phyloP scores from a whole-genome alignment of 306 rosid genomes.

The Fagus crenata region DNA sequence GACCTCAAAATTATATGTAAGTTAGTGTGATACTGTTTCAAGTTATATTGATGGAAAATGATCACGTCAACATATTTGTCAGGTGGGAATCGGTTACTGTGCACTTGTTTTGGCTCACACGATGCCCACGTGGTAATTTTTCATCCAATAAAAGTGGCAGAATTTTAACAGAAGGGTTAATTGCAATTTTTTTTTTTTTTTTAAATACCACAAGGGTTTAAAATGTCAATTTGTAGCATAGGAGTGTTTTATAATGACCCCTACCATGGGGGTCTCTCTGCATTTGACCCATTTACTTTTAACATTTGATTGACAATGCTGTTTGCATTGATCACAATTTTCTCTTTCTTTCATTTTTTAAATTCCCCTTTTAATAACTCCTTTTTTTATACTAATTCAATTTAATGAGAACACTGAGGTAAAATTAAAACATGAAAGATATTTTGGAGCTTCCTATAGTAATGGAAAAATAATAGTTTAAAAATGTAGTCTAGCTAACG shows the following conservation, averaged over 20 bases:
- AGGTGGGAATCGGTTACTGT: too few species aligned
- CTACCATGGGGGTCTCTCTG: too few species aligned
- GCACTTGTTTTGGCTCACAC: too few species aligned
- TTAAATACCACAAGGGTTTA: too few species aligned
- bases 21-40: slow-evolving; percentile 35
- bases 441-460: not conserved
- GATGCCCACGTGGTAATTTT: too few species aligned
- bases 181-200: too few species aligned
- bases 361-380: not conserved
- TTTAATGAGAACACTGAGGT: not conserved
- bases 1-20: slow-evolving; percentile 70
- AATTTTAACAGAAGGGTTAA: too few species aligned
- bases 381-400: not conserved
- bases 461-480: slow-evolving; percentile 17
- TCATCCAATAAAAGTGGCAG: too few species aligned
- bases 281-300: too few species aligned
- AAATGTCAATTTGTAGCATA: too few species aligned
- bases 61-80: too few species aligned
- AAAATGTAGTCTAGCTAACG: slow-evolving; percentile 3
- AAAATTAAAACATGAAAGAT: not conserved
- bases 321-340: not conserved
- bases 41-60: slow-evolving; percentile 1
- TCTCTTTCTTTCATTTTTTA: slow-evolving; percentile 14
- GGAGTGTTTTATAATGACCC: too few species aligned
- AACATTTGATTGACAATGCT: not conserved